Evolutionary conservation across 2,329 filamentous ascomycete species (phyloP).

Genomic region (Aureobasidium sp.): DNA sequence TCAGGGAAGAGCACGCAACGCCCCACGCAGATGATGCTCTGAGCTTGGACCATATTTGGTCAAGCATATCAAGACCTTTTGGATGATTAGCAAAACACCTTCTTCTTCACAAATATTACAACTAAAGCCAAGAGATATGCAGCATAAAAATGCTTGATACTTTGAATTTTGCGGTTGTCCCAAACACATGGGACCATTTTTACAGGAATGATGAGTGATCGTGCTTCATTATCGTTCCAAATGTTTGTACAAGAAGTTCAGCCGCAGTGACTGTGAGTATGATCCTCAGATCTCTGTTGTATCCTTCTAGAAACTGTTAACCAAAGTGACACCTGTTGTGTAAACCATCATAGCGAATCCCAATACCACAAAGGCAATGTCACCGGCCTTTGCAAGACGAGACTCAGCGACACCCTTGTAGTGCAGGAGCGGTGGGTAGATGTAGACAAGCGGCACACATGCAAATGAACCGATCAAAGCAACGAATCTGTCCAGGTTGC

Average conservation of each 20-base stretch:
- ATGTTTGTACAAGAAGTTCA: not conserved
- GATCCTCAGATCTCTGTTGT: not conserved
- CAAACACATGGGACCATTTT: not conserved
- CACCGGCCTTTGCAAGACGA: conserved; percentile 49
- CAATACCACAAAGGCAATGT: conserved; percentile 56
- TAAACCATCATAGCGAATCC: conserved; percentile 64
- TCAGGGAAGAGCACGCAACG: not conserved
- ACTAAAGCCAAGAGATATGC: not conserved
- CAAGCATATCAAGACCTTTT: no score
- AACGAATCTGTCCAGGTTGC: conserved; percentile 67
- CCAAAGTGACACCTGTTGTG: conserved; percentile 58
- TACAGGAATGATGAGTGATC: not conserved
- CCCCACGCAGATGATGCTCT: not conserved
- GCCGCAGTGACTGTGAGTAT: not conserved
- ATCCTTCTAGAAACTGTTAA: conserved; percentile 19
- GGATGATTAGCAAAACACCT: no score
- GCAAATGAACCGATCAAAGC: conserved; percentile 66
- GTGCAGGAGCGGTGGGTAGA: conserved; percentile 67
- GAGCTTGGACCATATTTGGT: not conserved
- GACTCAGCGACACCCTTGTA: conserved; percentile 58
- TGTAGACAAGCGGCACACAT: conserved; percentile 69
- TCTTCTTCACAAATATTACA: no score
- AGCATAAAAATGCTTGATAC: no score
- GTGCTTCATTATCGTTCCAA: conserved; percentile 9
- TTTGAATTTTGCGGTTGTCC: not conserved